A percentile compares a stretch with the other conserved stretches of the same genome.
These are phyloP conservation scores for Carex kokanica DNA, from an alignment of 176 grass and related monocot species.

Conservation along the genomic window DNA sequence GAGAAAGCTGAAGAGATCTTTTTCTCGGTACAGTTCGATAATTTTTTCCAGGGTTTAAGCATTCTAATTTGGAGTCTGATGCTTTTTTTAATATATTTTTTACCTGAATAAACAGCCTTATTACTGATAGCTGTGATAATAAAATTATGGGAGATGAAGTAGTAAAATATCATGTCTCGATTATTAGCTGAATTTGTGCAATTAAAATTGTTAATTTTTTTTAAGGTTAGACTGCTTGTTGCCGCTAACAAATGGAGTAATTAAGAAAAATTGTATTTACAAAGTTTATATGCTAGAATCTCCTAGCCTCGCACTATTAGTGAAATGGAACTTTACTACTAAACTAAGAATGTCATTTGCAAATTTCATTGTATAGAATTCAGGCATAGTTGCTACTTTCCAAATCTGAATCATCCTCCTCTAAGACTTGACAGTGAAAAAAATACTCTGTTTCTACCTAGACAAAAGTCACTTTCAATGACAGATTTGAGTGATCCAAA, in stretches of 20 bases:
- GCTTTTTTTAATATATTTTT: neutral
- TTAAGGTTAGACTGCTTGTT: no score
- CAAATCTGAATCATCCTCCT: neutral
- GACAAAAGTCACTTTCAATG: neutral
- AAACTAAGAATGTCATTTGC: neutral
- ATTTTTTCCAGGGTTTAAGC: neutral
- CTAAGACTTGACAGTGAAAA: neutral
- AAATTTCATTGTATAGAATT: neutral
- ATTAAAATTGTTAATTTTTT: neutral
- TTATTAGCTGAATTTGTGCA: neutral
- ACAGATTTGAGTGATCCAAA: neutral
- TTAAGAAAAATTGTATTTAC: no score
- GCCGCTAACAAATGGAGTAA: no score
- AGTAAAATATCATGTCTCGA: neutral
- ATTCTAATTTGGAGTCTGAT: neutral
- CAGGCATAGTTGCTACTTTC: neutral
- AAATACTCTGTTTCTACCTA: neutral
- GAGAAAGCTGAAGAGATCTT: conserved; percentile 96
- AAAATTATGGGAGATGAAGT: neutral
- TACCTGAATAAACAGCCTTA: neutral
- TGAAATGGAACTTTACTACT: neutral
- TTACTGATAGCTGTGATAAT: neutral
- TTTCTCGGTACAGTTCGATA: conserved; percentile 67
- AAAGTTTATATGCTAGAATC: no score
- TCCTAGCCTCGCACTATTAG: no score